Evolutionary conservation across 164 flowering plant species (phyloP), one percentile per base, ranked within the genome.

Genomic region (Annona cherimola): DNA sequence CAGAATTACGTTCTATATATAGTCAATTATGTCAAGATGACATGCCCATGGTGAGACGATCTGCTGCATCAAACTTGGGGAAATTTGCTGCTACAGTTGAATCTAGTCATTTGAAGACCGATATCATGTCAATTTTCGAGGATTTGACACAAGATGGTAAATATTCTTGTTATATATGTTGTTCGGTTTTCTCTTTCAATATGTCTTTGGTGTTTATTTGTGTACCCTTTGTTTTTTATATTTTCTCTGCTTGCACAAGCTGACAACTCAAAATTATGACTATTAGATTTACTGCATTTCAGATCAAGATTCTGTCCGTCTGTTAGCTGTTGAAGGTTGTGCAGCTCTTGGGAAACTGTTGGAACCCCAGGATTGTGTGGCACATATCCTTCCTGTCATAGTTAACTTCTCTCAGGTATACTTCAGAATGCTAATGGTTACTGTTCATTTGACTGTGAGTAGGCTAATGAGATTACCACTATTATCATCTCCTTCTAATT

Each of bases 271-370:
- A 2, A 50, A 5, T 3, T 20, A n/a, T 66, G 50, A 43, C 54
- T 40, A 42, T 66, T n/a, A 3, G 18, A 66, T 5, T 44, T 66
- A 5, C 55, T 43, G 16, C 8, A 44, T 79, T 80, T 43, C 83
- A 95, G 99, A 95, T 80, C 99, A 95, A 80, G 99, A 95, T 83
- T 95, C 99, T 81, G 99, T 95, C 62, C 90, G 99, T 5, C 76
- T 95, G 63, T 79, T 95, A 80, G 99, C 99, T 77, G 99, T 95
- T 80, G 99, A 95, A 85, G 97, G 97, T 45, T 95, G 98, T 84
- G 98, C 98, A 69, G 90, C 99, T 59, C 95, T 95, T 77, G 99
- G 98, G 42, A 95, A 91, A 81, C 81, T 93, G 84, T 82, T 95
- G 87, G 99, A 93, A 73, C 92, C 98, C 12, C 92, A 89, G 72